phyloP scores from a whole-genome alignment of 129 eudicot species.

The Heracleum sosnowskyi region DNA sequence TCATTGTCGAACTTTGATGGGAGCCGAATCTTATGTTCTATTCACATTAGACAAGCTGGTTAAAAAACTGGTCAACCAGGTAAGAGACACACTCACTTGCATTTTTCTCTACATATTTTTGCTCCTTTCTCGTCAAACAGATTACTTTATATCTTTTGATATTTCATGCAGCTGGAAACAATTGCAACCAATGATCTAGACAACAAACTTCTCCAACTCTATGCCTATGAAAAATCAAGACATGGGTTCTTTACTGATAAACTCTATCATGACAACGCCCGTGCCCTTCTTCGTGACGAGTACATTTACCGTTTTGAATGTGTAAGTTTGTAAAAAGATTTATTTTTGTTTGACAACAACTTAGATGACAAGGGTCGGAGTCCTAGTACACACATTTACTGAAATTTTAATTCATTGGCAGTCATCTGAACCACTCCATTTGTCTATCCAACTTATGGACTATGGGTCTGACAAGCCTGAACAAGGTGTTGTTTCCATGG shows the following conservation, averaged over 20 bases:
- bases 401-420: slow-evolving; percentile 22
- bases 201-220: slow-evolving; percentile 63
- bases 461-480: slow-evolving; percentile 48
- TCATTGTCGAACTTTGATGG: slow-evolving; percentile 80
- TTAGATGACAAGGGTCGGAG: neutral
- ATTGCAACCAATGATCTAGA: slow-evolving; percentile 61
- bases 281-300: slow-evolving; percentile 54
- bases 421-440: slow-evolving; percentile 41
- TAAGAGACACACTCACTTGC: slow-evolving; percentile 10
- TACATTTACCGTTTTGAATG: slow-evolving; percentile 62
- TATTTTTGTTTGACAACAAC: neutral
- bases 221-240: slow-evolving; percentile 65
- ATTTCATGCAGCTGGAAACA: slow-evolving; percentile 50
- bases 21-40: slow-evolving; percentile 71
- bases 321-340: slow-evolving; percentile 28
- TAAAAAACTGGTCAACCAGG: slow-evolving; percentile 79
- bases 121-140: slow-evolving; percentile 1
- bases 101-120: neutral
- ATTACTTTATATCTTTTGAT: neutral
- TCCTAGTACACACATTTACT: neutral
- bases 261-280: slow-evolving; percentile 68
- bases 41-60: slow-evolving; percentile 88
- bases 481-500: slow-evolving; percentile 40
- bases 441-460: slow-evolving; percentile 74
- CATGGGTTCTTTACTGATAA: slow-evolving; percentile 38